Evolutionary conservation across 2,329 filamentous ascomycete genomes (phyloP), one percentile per base, ranked within the genome.

Genomic region (Plectosphaerella cucumerina): DNA sequence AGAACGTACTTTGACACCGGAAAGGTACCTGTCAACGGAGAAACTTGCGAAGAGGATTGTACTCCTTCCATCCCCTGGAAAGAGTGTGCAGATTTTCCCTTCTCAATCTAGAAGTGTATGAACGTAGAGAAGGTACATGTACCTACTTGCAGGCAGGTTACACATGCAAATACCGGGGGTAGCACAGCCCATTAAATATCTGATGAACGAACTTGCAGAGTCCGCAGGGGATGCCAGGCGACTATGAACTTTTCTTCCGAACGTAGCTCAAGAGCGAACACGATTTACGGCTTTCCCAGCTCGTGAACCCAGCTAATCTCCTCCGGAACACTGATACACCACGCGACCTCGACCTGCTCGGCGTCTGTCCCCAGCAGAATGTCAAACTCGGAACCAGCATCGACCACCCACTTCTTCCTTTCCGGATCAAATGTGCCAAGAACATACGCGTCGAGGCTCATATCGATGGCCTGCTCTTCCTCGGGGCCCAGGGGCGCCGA

Each of bases 1-100:
- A 23, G 20, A 22, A 45, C 23, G 35, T 68, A 67, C 31, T 56
- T 68, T 5, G 65, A 65, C 17, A 58, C 58, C 10, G 66, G 65
- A 12, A 37, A 41, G 15, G 59, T 68, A 3, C 66, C 65, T 4
- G 3, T 50, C 15, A 57, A 57, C 6, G 61, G 59, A 26, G 52
- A 50, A 2, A 49, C 49, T 6, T 64, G 62, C 41, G 42, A 59
- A 51, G 49, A 58, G 9, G 58, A 57, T 11, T 59, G 57, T 18
- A 48, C 50, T 17, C 55, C 55, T 5, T 59, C 17, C 5, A 47
- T 47, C 9, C 44, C 44, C 4, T 35, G 33, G 4, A 5, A 35
- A 17, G n/a, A 26, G 6, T 47, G 44, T 35, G 26, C 44, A 3
- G 44, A 9, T 8, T 31, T 31, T 9, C 26, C 26, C n/a, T 5